Base-by-base conservation (phyloP, 148 eudicot genomes). In the Limonium bicolor region DNA sequence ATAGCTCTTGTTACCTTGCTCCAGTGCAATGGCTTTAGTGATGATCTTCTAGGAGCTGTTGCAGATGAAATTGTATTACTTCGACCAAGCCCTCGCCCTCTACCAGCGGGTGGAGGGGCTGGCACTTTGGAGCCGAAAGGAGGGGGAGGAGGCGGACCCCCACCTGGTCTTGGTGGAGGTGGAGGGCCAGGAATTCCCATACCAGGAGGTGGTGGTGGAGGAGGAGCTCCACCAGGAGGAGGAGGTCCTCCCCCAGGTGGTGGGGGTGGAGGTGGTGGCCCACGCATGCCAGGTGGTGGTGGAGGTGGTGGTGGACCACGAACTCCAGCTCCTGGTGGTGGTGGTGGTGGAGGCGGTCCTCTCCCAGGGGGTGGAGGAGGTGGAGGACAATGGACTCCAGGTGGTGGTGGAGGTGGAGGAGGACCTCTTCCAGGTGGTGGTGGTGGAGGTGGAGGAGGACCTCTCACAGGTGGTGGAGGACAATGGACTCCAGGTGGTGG, bases 1-100 rank as follows among this genome's bases (percentile, higher is more conserved):
- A 80, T 15, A 49, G 55, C 94, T 64, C 97, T 81, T 34, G 94
- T 74, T 18, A 88, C 92, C 78, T 88, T 88, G 79, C 81, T 80
- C 97, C 97, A 88, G 45, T 88, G 96, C 50, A 80, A 54, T 13
- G 96, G 90, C 62, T 88, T 88, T 38, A 80, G 65, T 18, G 72
- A 55, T 56, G 94, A 64, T 67, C 66, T 88, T 50, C 67, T 66
- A 39, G 72, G 54, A 32, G 64, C 64, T 59, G 72, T 4, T 25
- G 65, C 62, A 25, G 62, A 48, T 33, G 59, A 57, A 24, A 80
- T 61, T 20, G 87, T 73, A 48, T 79, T 32, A 53, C 78, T 56
- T 51, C 94, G 94, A 52, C 80, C 86, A 13, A 86, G 84, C 69
- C 77, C 73, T 54, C 79, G 74, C 39, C 58, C 26, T 59, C 53